Base-by-base conservation (phyloP, 768 basidiomycete genomes). In the Trametes sanguinea region DNA sequence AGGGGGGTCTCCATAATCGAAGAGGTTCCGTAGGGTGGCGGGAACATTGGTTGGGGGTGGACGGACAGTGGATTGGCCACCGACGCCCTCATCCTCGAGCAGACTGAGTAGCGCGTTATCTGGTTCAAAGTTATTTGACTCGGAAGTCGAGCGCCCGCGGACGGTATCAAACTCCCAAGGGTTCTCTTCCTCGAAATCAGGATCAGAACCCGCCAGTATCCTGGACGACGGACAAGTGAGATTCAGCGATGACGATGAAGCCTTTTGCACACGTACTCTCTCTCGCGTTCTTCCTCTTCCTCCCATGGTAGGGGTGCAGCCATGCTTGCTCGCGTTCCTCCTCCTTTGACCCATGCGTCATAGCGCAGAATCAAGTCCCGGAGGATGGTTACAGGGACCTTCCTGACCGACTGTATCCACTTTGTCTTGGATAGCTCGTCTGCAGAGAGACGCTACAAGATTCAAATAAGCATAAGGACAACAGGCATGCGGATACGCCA, bases 401-500 rank as follows among this genome's bases (percentile, higher is more conserved):
- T 95, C 7, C 85, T 76, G 5, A 85, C 74, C 7, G 83, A 80
- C 70, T 90, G 94, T 66, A 98, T 94, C 94, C 96, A 98, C 71
- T 90, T 95, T 32, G 86, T 83, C 72, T 90, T 95, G 3, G 79
- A 69, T 2, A 99, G 81, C 66, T 98, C 95, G 60, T 98, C 97
- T 11, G 97, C 94, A 2, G 88, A 82, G 14, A 92, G 78, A 51
- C 97, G 88, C 94, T 98, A 68, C 4, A 65, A 37, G 45, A 30
- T 45, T 6, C 33, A 22, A 33, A 29, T 52, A 10, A 48, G 35
- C 51, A 51, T 32, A 17, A 43, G 17, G 4, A 10, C 39, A 2
- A 11, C n/a, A 35, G 14, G 9, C 22, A 29, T 43, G 8, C 13
- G 22, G 27, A 44, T 11, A 40, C 46, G 16, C 42, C 6, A 46